phyloP scores from a whole-genome alignment of 306 rosid species.

The Sphenostylis stenocarpa region DNA sequence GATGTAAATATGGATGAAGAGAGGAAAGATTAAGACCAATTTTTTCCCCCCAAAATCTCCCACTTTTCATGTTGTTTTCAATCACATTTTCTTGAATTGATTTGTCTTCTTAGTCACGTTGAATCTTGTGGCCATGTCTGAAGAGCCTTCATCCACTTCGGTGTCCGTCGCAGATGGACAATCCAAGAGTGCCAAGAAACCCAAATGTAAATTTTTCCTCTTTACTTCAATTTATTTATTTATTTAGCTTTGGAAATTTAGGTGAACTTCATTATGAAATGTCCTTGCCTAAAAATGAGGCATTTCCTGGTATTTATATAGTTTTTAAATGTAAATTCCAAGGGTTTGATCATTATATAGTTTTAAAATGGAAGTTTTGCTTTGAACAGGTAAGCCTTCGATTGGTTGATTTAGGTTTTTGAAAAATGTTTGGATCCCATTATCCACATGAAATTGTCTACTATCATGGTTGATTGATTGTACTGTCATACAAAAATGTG shows the following conservation, averaged over 20 bases:
- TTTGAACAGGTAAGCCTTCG: neutral
- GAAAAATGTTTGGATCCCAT: neutral
- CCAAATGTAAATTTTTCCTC: slow-evolving; percentile 31
- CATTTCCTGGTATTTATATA: neutral
- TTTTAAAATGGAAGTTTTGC: neutral
- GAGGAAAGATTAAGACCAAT: neutral
- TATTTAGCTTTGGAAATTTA: neutral
- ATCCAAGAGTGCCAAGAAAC: slow-evolving; percentile 40
- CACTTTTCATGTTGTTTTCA: neutral
- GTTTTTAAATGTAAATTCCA: neutral
- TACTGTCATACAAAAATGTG: neutral
- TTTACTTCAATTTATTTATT: neutral
- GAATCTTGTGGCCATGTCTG: slow-evolving; percentile 32
- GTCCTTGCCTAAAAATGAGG: neutral
- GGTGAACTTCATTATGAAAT: neutral
- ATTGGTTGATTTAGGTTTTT: neutral
- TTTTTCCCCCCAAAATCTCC: neutral
- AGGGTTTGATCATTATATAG: neutral
- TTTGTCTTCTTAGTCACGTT: slow-evolving; percentile 4
- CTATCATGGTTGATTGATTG: neutral
- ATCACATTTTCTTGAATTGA: slow-evolving; percentile 3
- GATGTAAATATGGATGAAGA: neutral
- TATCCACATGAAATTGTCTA: neutral
- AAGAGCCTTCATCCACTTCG: slow-evolving; percentile 28
- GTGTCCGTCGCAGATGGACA: slow-evolving; percentile 15